phyloP scores from a whole-genome alignment of 2,329 filamentous ascomycete species.

The Huntiella omanensis region DNA sequence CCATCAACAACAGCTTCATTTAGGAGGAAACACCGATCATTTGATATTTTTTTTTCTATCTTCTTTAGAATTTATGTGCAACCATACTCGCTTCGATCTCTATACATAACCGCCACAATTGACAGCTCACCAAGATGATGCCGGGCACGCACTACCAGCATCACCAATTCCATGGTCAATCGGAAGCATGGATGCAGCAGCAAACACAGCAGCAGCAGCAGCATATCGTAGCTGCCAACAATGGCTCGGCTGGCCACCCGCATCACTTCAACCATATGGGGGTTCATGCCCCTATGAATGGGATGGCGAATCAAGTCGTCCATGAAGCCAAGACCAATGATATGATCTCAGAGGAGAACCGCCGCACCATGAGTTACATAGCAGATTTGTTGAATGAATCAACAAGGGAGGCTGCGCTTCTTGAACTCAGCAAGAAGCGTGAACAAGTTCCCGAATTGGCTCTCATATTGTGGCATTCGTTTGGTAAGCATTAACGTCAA shows the following conservation, averaged over 20 bases:
- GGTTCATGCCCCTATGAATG: conserved; percentile 28
- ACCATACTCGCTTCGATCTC: no score
- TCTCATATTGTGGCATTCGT: conserved; percentile 94
- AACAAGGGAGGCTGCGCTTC: conserved; percentile 72
- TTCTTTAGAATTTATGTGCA: no score
- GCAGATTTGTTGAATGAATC: conserved; percentile 76
- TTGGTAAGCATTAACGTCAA: conserved; percentile 43
- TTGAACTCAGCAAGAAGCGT: conserved; percentile 95
- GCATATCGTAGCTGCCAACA: conserved; percentile 30
- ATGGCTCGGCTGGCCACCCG: conserved; percentile 32
- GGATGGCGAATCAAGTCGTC: conserved; percentile 25
- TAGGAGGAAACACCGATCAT: no score
- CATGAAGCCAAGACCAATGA: conserved; percentile 43
- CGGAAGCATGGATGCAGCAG: conserved; percentile 42
- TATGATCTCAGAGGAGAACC: conserved; percentile 65
- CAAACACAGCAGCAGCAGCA: conserved; percentile 45
- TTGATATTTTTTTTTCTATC: no score
- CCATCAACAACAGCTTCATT: no score
- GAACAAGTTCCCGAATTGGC: conserved; percentile 95
- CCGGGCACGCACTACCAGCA: conserved; percentile 46
- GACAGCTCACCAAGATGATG: conserved; percentile 31
- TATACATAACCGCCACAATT: no score
- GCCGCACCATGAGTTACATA: conserved; percentile 81
- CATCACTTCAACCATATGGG: conserved; percentile 57
- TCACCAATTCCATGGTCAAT: conserved; percentile 45